A percentile compares a stretch with the other conserved stretches of the same genome.
Evolutionary conservation across 257 asterid genomes (phyloP).

Genomic region (Petunia secreta): DNA sequence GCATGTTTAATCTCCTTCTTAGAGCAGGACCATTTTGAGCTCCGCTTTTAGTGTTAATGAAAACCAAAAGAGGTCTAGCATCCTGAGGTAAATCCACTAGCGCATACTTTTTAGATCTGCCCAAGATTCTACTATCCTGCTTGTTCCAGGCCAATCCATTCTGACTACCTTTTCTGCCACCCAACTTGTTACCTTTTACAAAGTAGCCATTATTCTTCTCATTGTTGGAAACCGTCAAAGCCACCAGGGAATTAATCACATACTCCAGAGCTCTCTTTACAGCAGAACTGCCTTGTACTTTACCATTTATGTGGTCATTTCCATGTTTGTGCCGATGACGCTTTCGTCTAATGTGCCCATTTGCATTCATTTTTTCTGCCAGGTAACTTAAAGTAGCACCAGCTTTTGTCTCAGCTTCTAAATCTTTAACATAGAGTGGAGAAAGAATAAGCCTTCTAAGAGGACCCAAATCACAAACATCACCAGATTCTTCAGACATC

Average conservation of each 20-base stretch:
- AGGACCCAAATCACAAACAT: constrained; percentile 78
- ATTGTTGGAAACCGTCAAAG: constrained; percentile 42
- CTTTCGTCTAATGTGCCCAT: constrained; percentile 62
- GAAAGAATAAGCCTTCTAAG: constrained; percentile 77
- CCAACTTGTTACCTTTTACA: constrained; percentile 36
- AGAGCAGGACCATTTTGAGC: constrained; percentile 77
- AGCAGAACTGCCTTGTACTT: constrained; percentile 47
- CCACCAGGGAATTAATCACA: constrained; percentile 56
- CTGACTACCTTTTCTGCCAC: constrained; percentile 42
- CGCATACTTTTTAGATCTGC: constrained; percentile 55
- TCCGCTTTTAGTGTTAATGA: constrained; percentile 81
- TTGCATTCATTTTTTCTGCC: constrained; percentile 51
- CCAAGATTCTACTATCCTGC: constrained; percentile 39
- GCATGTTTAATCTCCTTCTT: constrained; percentile 71
- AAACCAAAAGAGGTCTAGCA: constrained; percentile 85
- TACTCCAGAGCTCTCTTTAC: constrained; percentile 53
- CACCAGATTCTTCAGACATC: constrained; percentile 81
- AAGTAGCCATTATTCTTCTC: constrained; percentile 42
- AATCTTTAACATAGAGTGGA: constrained; percentile 74
- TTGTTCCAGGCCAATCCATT: constrained; percentile 46
- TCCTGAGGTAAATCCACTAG: constrained; percentile 67
- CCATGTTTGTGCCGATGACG: constrained; percentile 65
- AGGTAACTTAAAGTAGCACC: constrained; percentile 43
- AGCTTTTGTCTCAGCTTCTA: constrained; percentile 45
- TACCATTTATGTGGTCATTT: constrained; percentile 47